phyloP scores from a whole-genome alignment of 1,139 yeast species.

The Saccharomyces hybrid region DNA sequence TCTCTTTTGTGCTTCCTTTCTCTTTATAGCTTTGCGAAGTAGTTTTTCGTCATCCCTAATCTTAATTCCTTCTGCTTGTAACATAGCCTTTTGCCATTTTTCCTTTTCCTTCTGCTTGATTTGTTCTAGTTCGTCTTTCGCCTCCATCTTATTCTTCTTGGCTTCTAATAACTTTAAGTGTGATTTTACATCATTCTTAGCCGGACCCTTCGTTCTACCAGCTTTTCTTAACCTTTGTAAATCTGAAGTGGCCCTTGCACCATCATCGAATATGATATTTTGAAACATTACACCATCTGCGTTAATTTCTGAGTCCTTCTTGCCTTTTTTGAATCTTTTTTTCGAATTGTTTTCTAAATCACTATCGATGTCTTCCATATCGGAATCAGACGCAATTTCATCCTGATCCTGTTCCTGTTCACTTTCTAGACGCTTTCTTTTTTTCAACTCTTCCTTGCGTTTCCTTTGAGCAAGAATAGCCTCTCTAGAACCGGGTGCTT shows the following conservation, averaged over 20 bases:
- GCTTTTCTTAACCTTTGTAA: slow-evolving; percentile 54
- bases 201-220: slow-evolving; percentile 61
- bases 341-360: slow-evolving; percentile 37
- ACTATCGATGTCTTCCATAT: slow-evolving; percentile 34
- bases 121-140: slow-evolving; percentile 58
- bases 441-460: slow-evolving; percentile 35
- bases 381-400: slow-evolving; percentile 33
- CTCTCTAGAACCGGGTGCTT: slow-evolving; percentile 86
- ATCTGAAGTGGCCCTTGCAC: slow-evolving; percentile 74
- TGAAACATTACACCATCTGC: slow-evolving; percentile 55
- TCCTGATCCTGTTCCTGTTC: slow-evolving; percentile 37
- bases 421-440: slow-evolving; percentile 36
- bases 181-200: slow-evolving; percentile 75
- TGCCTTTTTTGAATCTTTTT: slow-evolving; percentile 31
- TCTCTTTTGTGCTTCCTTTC: slow-evolving; percentile 71
- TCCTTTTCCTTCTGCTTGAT: slow-evolving; percentile 57
- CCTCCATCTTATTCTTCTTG: slow-evolving; percentile 56
- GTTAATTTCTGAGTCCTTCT: slow-evolving; percentile 35
- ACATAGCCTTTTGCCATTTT: slow-evolving; percentile 77
- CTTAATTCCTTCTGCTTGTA: slow-evolving; percentile 84
- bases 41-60: slow-evolving; percentile 84
- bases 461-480: slow-evolving; percentile 58
- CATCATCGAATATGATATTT: slow-evolving; percentile 76
- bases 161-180: slow-evolving; percentile 70
- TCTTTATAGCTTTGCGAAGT: slow-evolving; percentile 75